A percentile compares a stretch with the other conserved stretches of the same genome.
These are phyloP conservation scores for Xylaria cubensis DNA, from an alignment of 495 filamentous ascomycete genomes.

Conservation along the genomic window DNA sequence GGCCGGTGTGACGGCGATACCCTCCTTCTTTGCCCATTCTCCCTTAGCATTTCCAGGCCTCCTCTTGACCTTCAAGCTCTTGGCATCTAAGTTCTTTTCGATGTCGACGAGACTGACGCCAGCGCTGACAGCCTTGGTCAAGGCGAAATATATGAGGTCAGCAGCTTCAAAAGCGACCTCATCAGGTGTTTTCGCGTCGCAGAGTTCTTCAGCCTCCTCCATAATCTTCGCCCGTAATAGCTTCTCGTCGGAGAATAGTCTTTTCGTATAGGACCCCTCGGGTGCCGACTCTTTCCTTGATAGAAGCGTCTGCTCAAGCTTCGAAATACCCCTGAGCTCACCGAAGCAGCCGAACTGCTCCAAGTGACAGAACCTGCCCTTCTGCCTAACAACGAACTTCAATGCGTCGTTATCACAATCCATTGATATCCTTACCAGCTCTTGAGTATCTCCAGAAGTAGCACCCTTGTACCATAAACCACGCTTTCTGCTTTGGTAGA, in stretches of 20 bases:
- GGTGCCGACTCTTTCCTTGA: conserved; percentile 82
- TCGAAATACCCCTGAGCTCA: conserved; percentile 76
- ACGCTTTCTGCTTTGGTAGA: conserved; percentile 94
- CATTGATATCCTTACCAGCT: conserved; percentile 79
- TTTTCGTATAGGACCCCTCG: conserved; percentile 88
- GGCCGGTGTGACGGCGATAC: conserved; percentile 55
- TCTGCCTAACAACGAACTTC: conserved; percentile 86
- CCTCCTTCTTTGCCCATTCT: conserved; percentile 83
- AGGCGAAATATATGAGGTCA: conserved; percentile 92
- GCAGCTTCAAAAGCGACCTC: conserved; percentile 94
- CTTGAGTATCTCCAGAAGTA: conserved; percentile 89
- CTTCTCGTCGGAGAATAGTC: conserved; percentile 89
- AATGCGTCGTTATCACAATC: conserved; percentile 96
- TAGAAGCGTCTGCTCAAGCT: conserved; percentile 82
- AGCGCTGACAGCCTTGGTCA: conserved; percentile 83
- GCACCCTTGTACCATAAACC: conserved; percentile 97
- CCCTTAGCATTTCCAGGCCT: conserved; percentile 93
- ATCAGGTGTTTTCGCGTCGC: conserved; percentile 78
- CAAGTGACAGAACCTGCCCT: conserved; percentile 94
- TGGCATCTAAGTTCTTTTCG: conserved; percentile 89
- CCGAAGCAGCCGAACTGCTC: conserved; percentile 93
- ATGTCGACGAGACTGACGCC: conserved; percentile 88
- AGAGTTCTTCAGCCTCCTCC: conserved; percentile 96
- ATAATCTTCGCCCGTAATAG: conserved; percentile 94
- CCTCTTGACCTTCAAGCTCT: conserved; percentile 91